Percentiles rank a stretch among this genome's conserved stretches.
These are phyloP conservation scores for Closterium sp. DNA, from an alignment of 139 green algal genomes.

Conservation along the genomic window DNA sequence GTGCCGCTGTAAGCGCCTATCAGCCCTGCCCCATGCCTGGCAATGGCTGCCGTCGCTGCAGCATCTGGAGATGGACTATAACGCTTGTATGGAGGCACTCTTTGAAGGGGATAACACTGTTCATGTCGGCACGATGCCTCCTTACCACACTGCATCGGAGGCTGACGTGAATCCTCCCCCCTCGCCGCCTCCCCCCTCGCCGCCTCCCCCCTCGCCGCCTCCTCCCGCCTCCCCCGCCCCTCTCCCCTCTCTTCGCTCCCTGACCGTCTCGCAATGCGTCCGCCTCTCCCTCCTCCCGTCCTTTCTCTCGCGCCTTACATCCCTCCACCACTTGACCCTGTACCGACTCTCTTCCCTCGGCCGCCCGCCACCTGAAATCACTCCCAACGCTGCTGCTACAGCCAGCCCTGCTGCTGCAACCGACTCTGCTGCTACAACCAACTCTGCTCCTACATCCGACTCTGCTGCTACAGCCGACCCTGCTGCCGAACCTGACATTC, in stretches of 20 bases:
- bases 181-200: too few relatives aligned
- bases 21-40: background rate
- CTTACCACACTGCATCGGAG: background rate
- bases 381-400: background rate
- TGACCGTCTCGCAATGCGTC: background rate
- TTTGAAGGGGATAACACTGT: background rate
- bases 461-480: background rate
- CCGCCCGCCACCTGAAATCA: background rate
- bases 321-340: background rate
- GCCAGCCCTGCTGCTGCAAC: background rate
- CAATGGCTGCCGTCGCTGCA: background rate
- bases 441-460: background rate
- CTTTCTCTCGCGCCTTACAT: background rate
- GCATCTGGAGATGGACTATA: background rate
- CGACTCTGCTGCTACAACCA: background rate
- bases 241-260: background rate
- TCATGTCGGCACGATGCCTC: background rate
- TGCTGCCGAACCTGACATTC: background rate
- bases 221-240: background rate
- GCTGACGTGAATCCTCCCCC: background rate
- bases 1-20: background rate
- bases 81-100: background rate
- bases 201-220: too few relatives aligned
- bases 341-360: background rate
- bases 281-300: background rate